phyloP scores from a whole-genome alignment of 192 early-diverging fungal species.

The Coemansia sp. region DNA sequence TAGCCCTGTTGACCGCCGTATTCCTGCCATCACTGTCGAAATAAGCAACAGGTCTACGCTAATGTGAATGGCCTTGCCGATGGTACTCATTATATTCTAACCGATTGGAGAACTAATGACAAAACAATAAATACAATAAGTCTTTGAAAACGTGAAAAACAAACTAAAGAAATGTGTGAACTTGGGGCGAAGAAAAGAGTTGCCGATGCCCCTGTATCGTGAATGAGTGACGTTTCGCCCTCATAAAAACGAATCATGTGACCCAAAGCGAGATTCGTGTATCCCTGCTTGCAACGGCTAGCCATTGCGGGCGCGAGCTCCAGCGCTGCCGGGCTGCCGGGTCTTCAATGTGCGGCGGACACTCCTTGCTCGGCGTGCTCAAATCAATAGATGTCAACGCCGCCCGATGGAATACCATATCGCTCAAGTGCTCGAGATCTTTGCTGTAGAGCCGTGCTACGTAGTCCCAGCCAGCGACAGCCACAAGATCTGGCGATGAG shows the following conservation, averaged over 20 bases:
- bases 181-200: too few species aligned
- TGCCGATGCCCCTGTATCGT: neutral
- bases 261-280: slow-evolving; percentile 44
- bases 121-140: neutral
- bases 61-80: slow-evolving; percentile 30
- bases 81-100: neutral
- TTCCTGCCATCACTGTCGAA: slow-evolving; percentile 39
- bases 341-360: slow-evolving; percentile 11
- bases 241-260: neutral
- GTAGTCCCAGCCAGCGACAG: slow-evolving; percentile 50
- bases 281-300: slow-evolving; percentile 46
- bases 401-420: slow-evolving; percentile 33
- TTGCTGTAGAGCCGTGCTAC: slow-evolving; percentile 20
- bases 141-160: neutral
- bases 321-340: slow-evolving; percentile 39
- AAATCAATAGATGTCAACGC: slow-evolving; percentile 38
- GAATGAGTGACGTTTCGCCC: neutral
- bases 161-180: too few species aligned
- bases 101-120: neutral
- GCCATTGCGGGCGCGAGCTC: slow-evolving; percentile 40
- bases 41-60: slow-evolving; percentile 37
- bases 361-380: slow-evolving; percentile 25
- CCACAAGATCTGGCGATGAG: slow-evolving; percentile 13
- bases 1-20: slow-evolving; percentile 31
- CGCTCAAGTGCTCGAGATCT: slow-evolving; percentile 9